phyloP scores from a whole-genome alignment of 2,329 filamentous ascomycete species.

The Stagonosporopsis rhizophila region DNA sequence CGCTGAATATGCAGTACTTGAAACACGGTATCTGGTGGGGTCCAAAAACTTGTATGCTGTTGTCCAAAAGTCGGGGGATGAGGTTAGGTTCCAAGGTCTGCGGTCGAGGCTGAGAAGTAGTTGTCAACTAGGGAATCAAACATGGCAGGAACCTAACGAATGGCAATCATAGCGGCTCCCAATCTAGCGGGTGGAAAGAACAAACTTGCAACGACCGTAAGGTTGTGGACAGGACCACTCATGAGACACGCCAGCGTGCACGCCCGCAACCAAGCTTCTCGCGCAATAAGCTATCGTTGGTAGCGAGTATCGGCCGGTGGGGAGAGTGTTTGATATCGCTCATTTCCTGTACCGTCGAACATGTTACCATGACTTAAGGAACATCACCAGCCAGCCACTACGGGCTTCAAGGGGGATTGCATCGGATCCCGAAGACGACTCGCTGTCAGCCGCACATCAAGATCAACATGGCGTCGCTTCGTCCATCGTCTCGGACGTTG shows the following conservation, averaged over 20 bases:
- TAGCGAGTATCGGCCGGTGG: slow-evolving; percentile 28
- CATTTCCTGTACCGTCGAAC: slow-evolving; percentile 35
- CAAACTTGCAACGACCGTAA: slow-evolving; percentile 21
- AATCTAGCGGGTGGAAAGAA: slow-evolving; percentile 23
- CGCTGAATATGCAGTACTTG: slow-evolving; percentile 36
- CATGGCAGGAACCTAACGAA: slow-evolving; percentile 28
- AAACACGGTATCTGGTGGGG: slow-evolving; percentile 37
- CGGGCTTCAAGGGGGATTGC: background rate
- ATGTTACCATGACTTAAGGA: slow-evolving; percentile 15
- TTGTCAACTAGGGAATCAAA: slow-evolving; percentile 24
- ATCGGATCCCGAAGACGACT: background rate
- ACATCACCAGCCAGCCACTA: slow-evolving; percentile 3
- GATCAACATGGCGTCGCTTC: slow-evolving; percentile 7
- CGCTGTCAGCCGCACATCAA: slow-evolving; percentile 7
- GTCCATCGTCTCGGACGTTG: slow-evolving; percentile 10
- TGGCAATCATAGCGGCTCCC: slow-evolving; percentile 37
- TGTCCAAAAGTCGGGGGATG: slow-evolving; percentile 28
- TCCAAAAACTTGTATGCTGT: slow-evolving; percentile 34
- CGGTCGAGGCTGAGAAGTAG: slow-evolving; percentile 21
- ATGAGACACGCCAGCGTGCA: slow-evolving; percentile 40
- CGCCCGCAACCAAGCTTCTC: slow-evolving; percentile 32
- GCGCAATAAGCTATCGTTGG: slow-evolving; percentile 36
- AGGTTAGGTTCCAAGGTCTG: slow-evolving; percentile 14
- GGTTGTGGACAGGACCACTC: slow-evolving; percentile 28
- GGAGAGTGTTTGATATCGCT: slow-evolving; percentile 31